A percentile compares a stretch with the other conserved stretches of the same genome.
Conservation (phyloP, 2,329 filamentous ascomycete species). For the Zymoseptoria ardabiliae region DNA sequence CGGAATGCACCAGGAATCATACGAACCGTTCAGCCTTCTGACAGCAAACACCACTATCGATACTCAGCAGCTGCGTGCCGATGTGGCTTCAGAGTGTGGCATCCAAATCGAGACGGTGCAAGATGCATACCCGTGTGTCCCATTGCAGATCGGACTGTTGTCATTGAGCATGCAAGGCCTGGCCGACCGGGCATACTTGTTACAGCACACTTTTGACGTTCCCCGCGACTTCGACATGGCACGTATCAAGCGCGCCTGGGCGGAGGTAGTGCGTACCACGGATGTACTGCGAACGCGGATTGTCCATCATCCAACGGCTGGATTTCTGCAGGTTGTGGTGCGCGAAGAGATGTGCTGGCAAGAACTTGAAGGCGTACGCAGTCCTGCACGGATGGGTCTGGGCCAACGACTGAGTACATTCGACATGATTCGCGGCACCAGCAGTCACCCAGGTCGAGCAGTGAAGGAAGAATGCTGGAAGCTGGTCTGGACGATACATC, state of each 20-base stretch:
- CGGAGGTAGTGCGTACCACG: conserved; percentile 24
- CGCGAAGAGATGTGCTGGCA: conserved; percentile 12
- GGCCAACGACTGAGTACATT: too few relatives aligned
- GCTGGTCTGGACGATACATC: conserved; percentile 32
- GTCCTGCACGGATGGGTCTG: too few relatives aligned
- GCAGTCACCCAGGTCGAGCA: too few relatives aligned
- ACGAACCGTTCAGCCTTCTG: too few relatives aligned
- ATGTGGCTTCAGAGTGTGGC: too few relatives aligned
- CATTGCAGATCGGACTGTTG: conserved; percentile 33
- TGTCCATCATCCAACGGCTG: conserved; percentile 1
- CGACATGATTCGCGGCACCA: too few relatives aligned
- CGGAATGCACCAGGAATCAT: too few relatives aligned
- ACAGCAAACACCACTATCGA: too few relatives aligned
- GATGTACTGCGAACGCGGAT: conserved; percentile 34
- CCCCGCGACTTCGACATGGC: conserved; percentile 24
- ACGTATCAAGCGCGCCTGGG: conserved; percentile 32
- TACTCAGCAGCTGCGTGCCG: too few relatives aligned
- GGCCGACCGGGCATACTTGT: conserved; percentile 43
- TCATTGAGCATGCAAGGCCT: conserved; percentile 45
- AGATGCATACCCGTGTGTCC: conserved; percentile 42
- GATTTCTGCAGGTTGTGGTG: conserved; percentile 18
- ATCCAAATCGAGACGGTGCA: conserved; percentile 15
- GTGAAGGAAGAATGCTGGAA: conserved; percentile 3
- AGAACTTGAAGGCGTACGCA: too few relatives aligned
- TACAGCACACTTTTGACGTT: conserved; percentile 27